These are phyloP conservation scores for Rhodotorula sp. DNA, from an alignment of 1,284 basidiomycete genomes.

Conservation along the genomic window DNA sequence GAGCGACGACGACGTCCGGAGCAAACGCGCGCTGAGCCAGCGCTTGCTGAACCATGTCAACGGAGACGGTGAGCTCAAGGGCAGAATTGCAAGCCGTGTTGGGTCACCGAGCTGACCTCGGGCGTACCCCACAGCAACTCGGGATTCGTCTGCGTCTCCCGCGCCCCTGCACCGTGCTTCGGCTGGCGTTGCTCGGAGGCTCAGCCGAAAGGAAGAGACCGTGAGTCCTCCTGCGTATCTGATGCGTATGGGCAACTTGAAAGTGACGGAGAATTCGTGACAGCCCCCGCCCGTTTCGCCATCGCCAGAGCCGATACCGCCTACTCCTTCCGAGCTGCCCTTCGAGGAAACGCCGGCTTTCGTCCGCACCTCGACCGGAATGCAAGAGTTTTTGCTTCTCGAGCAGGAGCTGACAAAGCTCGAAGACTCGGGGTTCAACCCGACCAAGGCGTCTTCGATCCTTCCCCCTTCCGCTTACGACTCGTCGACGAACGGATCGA, in stretches of 20 bases:
- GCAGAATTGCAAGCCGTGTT: no score
- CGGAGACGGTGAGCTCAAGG: conserved; percentile 17
- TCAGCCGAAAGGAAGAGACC: conserved; percentile 24
- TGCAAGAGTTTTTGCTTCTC: conserved; percentile 52
- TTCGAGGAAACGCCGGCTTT: conserved; percentile 60
- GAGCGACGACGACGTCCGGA: conserved; percentile 36
- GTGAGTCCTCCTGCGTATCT: background rate
- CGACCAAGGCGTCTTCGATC: conserved; percentile 10
- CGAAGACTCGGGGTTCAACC: conserved; percentile 27
- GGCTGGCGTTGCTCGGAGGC: conserved; percentile 6
- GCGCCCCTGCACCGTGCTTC: conserved; percentile 13
- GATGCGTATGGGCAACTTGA: background rate
- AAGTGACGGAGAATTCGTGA: background rate
- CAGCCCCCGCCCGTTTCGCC: conserved; percentile 18
- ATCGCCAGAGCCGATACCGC: conserved; percentile 13
- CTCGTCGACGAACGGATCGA: background rate
- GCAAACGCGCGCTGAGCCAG: conserved; percentile 24
- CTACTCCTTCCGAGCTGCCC: conserved; percentile 28
- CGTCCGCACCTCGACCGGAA: conserved; percentile 70
- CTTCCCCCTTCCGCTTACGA: conserved; percentile 17
- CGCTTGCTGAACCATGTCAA: conserved; percentile 31
- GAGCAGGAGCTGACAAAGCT: conserved; percentile 32
- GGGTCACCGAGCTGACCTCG: background rate
- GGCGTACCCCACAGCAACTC: conserved; percentile 10
- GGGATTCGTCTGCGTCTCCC: conserved; percentile 33